phyloP scores from a whole-genome alignment of 305 asterid species.

The Fraxinus albicans region DNA sequence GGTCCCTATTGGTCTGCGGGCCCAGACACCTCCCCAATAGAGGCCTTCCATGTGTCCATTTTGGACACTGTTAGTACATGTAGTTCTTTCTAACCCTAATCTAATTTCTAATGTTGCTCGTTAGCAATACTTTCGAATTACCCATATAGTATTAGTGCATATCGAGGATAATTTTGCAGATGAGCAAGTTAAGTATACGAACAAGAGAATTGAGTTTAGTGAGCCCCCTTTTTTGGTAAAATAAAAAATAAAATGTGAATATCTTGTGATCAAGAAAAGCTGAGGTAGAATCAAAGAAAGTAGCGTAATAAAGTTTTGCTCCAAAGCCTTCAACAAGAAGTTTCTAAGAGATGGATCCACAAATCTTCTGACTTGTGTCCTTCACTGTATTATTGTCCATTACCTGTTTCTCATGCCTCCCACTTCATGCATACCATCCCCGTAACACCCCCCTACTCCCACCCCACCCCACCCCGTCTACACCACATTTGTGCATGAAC shows the following conservation, averaged over 20 bases:
- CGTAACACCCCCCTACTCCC: not conserved
- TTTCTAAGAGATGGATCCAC: constrained; percentile 34
- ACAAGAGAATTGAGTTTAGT: not conserved
- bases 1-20: no score
- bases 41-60: no score
- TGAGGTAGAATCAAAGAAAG: constrained; percentile 41
- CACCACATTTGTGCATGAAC: constrained; percentile 11
- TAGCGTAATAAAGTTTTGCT: constrained; percentile 20
- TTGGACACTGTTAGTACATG: not conserved
- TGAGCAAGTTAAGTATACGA: not conserved
- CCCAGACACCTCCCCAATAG: no score
- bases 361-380: constrained; percentile 32
- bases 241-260: not conserved
- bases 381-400: constrained; percentile 30
- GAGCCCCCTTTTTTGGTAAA: not conserved
- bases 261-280: constrained; percentile 19
- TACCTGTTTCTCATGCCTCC: constrained; percentile 20
- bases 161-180: not conserved
- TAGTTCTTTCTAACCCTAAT: not conserved
- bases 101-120: not conserved
- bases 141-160: not conserved
- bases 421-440: not conserved
- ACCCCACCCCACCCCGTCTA: not conserved
- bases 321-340: constrained; percentile 46
- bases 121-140: not conserved